Evolutionary conservation across 2,329 filamentous ascomycete species (phyloP), one percentile per base, ranked within the genome.

Genomic region (Phaeophleospora eucalypticola): DNA sequence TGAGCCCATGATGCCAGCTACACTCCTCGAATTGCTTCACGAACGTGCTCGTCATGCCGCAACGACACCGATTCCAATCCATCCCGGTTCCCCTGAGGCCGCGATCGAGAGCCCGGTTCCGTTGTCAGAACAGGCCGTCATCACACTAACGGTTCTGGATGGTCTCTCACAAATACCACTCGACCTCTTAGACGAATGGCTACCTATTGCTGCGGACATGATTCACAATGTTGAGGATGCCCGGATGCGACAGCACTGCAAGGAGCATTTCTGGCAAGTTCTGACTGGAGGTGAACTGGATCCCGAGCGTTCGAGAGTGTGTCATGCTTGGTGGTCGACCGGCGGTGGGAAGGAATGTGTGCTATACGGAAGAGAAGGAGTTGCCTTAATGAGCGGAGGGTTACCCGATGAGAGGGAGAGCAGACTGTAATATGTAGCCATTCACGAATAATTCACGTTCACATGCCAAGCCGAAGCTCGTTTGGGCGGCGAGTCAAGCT

Each of bases 311-410:
- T 84, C 87, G 4, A 81, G 84, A 34, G 77, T 86, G 24, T 89
- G 85, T 40, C 86, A 95, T 15, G 80, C 81, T 2, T 96, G 90
- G 90, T 95, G 90, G 90, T 86, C 82, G 69, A 70, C 80, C 65
- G 65, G 78, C 48, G 80, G 81, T 3, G 81, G 81, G 0, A 70
- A 78, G 39, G 79, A 83, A 48, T 66, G 73, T 57, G 71, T 82
- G 4, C 54, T 82, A 2, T 76, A 70, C 61, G 78, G 72, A 52
- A 65, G 40, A 15, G 58, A 66, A 19, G 46, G 67, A 10, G 63
- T 65, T 20, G 49, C 50, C n/a, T 42, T 59, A 52, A 82, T 82
- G 79, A 81, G 75, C 58, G 79, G 79, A 40, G 79, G 52, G 2
- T 10, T 47, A 7, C 47, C 39, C 9, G 41, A 45, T 3, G 29